A percentile compares a stretch with the other conserved stretches of the same genome.
Evolutionary conservation across 1,284 basidiomycete species (phyloP).

Genomic region (Uromyces viciae-fabae): DNA sequence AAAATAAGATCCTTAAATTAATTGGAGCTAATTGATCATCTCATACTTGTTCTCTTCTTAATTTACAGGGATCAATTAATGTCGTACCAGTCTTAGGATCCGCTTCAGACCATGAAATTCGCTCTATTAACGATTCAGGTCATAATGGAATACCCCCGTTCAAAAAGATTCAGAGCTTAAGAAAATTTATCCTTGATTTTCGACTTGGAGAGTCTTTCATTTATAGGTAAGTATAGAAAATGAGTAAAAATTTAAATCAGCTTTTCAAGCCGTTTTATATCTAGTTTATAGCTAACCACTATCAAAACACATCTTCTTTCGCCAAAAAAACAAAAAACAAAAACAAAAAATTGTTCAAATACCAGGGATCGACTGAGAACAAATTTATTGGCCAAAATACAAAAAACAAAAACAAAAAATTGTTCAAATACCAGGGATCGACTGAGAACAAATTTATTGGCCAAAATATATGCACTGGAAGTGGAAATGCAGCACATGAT

Average conservation of each 20-base stretch:
- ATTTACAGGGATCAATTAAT: conserved; percentile 23
- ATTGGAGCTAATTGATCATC: not conserved
- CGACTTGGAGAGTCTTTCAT: conserved; percentile 82
- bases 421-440: conserved; percentile 71
- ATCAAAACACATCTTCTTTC: conserved; percentile 30
- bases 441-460: conserved; percentile 77
- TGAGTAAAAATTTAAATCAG: too few relatives aligned
- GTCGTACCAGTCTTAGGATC: conserved; percentile 29
- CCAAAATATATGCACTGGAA: conserved; percentile 87
- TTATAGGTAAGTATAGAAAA: conserved; percentile 74
- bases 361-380: conserved; percentile 80
- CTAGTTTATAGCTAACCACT: not conserved
- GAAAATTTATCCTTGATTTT: conserved; percentile 80
- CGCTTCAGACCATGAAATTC: not conserved
- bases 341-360: too few relatives aligned
- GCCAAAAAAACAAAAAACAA: too few relatives aligned
- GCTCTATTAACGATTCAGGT: not conserved
- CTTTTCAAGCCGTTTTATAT: conserved; percentile 11
- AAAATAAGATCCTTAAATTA: not conserved
- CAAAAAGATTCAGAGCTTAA: conserved; percentile 71
- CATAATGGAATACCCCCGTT: not conserved
- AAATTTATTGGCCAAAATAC: too few relatives aligned
- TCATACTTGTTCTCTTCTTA: not conserved
- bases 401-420: too few relatives aligned
- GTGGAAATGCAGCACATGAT: conserved; percentile 85